A percentile compares a stretch with the other conserved stretches of the same genome.
These are phyloP conservation scores for Fusarium verticillioides DNA, from an alignment of 2,329 filamentous ascomycete genomes.

Conservation along the genomic window DNA sequence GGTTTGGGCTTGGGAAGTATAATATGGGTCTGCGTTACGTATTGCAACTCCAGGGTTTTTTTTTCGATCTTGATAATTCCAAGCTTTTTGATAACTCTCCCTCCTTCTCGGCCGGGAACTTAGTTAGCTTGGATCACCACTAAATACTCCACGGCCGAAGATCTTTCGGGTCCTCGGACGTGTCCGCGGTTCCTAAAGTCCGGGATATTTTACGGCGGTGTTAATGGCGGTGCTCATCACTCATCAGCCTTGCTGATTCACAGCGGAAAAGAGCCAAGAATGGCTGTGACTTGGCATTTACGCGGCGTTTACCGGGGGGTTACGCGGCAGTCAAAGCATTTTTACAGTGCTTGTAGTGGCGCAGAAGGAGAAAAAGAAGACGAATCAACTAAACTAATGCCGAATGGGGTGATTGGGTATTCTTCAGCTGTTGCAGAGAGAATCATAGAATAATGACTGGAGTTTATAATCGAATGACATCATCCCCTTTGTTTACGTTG, in stretches of 20 bases:
- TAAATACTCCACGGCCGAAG: neutral
- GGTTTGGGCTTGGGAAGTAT: neutral
- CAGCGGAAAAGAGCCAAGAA: conserved; percentile 1
- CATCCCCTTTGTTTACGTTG: neutral
- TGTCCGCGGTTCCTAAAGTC: conserved; percentile 14
- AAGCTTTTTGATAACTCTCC: conserved; percentile 20
- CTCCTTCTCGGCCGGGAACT: conserved; percentile 21
- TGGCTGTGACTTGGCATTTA: conserved; percentile 21
- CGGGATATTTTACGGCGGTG: neutral
- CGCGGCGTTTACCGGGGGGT: conserved; percentile 14
- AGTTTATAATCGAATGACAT: conserved; percentile 15
- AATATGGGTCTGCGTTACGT: conserved; percentile 27
- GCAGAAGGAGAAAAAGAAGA: neutral
- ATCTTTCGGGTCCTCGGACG: conserved; percentile 11
- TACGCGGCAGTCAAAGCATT: conserved; percentile 8
- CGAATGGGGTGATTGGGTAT: neutral
- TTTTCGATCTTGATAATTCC: conserved; percentile 4
- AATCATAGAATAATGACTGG: neutral
- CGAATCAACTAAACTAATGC: neutral
- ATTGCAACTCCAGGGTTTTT: neutral
- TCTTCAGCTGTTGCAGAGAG: neutral
- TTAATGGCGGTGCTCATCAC: neutral
- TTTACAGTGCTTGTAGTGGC: neutral
- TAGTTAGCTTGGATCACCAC: neutral
- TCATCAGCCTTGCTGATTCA: neutral